Percentiles rank a stretch among this genome's conserved stretches.
Evolutionary conservation across 768 basidiomycete species (phyloP).

Genomic region (Vararia minispora): DNA sequence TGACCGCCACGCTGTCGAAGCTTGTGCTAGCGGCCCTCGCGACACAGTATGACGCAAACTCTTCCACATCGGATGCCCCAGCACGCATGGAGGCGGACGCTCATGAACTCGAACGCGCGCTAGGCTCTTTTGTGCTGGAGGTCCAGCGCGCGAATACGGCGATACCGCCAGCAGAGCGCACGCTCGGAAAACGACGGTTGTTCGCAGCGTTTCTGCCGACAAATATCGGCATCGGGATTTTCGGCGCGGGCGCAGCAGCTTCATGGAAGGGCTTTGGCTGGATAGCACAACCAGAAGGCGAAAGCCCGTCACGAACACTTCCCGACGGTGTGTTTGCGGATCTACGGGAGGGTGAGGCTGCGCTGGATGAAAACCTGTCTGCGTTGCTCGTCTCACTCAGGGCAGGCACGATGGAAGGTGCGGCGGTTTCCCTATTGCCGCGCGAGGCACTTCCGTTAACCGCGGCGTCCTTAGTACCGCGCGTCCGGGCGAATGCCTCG

Average conservation of each 20-base stretch:
- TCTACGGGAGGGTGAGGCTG: constrained; percentile 33
- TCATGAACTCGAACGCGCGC: constrained; percentile 62
- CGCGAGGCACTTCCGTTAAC: constrained; percentile 1
- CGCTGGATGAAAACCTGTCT: constrained; percentile 40
- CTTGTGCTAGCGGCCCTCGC: constrained; percentile 87
- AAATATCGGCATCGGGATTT: constrained; percentile 65
- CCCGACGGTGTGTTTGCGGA: constrained; percentile 40
- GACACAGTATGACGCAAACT: constrained; percentile 69
- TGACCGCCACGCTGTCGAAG: constrained; percentile 83
- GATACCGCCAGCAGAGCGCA: constrained; percentile 19
- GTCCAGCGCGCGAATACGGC: constrained; percentile 47
- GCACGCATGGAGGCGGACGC: constrained; percentile 68
- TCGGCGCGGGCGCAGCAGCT: constrained; percentile 68
- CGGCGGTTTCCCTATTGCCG: constrained; percentile 4
- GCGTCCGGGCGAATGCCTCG: constrained; percentile 29
- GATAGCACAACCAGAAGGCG: constrained; percentile 43
- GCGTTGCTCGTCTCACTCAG: constrained; percentile 15
- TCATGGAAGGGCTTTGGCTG: constrained; percentile 84
- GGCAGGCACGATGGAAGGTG: constrained; percentile 9
- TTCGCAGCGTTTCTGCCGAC: constrained; percentile 48
- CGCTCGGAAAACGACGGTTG: constrained; percentile 36
- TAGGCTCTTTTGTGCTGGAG: constrained; percentile 56
- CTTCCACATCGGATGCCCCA: constrained; percentile 47
- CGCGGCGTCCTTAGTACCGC: constrained; percentile 11
- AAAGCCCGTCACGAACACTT: constrained; percentile 31